phyloP scores from a whole-genome alignment of 225 moss, liverwort and hornwort species.

The Bryum argenteum region DNA sequence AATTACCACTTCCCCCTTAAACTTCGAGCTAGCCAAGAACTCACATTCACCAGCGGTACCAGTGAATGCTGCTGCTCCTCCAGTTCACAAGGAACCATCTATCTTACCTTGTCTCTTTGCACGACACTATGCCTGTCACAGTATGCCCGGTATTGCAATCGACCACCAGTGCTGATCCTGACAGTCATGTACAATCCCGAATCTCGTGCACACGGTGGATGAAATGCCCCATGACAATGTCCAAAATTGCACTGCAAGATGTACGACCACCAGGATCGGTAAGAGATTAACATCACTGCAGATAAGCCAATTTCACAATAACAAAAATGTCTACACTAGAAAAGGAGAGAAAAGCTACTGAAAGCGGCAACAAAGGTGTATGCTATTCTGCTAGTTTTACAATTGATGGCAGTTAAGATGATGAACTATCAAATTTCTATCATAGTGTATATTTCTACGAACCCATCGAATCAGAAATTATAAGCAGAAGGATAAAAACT shows the following conservation, averaged over 20 bases:
- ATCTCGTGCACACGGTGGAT: slow-evolving; percentile 67
- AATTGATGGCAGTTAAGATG: not conserved
- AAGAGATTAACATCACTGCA: slow-evolving; percentile 25
- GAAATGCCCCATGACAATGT: slow-evolving; percentile 75
- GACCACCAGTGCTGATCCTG: slow-evolving; percentile 59
- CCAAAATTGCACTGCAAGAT: slow-evolving; percentile 77
- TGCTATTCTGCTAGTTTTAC: slow-evolving; percentile 3
- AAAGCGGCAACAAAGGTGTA: slow-evolving; percentile 8
- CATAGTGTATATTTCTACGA: not conserved
- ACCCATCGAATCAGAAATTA: not conserved
- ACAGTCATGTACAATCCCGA: slow-evolving; percentile 67
- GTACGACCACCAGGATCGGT: slow-evolving; percentile 25
- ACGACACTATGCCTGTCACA: slow-evolving; percentile 71
- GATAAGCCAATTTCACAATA: slow-evolving; percentile 3
- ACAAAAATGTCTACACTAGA: not conserved
- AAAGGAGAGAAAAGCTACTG: not conserved
- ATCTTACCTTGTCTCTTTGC: slow-evolving; percentile 72
- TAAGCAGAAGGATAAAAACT: not conserved
- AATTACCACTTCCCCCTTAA: slow-evolving; percentile 45
- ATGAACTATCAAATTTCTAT: not conserved
- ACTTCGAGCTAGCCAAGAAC: slow-evolving; percentile 45
- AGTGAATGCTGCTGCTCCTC: slow-evolving; percentile 45
- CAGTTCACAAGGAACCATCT: slow-evolving; percentile 39
- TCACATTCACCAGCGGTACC: slow-evolving; percentile 48
- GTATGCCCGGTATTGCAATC: slow-evolving; percentile 70